Evolutionary conservation across 177 flowering plant species (phyloP).

Genomic region (Vitis hybrid): DNA sequence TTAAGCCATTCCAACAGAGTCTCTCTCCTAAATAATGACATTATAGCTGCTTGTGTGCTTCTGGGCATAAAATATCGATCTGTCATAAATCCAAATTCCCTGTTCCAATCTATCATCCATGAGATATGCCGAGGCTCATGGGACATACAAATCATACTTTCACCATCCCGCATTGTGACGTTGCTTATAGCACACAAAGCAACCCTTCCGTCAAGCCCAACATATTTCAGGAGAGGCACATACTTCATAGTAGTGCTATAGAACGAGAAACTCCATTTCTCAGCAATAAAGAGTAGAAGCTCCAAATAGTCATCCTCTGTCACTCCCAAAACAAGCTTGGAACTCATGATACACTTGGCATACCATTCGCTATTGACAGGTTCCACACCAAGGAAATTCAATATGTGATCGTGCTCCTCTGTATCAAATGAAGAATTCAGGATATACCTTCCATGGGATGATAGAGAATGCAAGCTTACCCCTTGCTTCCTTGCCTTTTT

Average conservation of each 20-base stretch:
- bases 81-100: constrained; percentile 29
- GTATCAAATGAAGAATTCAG: constrained; percentile 50
- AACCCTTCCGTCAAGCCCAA: constrained; percentile 22
- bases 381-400: constrained; percentile 49
- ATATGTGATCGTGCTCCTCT: constrained; percentile 28
- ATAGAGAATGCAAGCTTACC: constrained; percentile 45
- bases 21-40: constrained; percentile 14
- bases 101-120: constrained; percentile 61
- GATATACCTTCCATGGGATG: constrained; percentile 54
- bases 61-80: constrained; percentile 36
- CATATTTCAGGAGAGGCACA: constrained; percentile 47
- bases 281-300: constrained; percentile 51
- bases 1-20: constrained; percentile 38
- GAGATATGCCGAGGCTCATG: constrained; percentile 10
- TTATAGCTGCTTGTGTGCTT: constrained; percentile 28
- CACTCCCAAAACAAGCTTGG: constrained; percentile 52
- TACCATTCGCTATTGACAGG: constrained; percentile 55
- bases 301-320: constrained; percentile 50
- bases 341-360: constrained; percentile 53
- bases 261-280: constrained; percentile 42
- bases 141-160: constrained; percentile 18
- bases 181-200: constrained; percentile 26
- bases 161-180: neutral
- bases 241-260: constrained; percentile 23
- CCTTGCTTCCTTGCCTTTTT: constrained; percentile 23